Evolutionary conservation across 2,329 filamentous ascomycete species (phyloP).

Genomic region (Monilinia fructicola): DNA sequence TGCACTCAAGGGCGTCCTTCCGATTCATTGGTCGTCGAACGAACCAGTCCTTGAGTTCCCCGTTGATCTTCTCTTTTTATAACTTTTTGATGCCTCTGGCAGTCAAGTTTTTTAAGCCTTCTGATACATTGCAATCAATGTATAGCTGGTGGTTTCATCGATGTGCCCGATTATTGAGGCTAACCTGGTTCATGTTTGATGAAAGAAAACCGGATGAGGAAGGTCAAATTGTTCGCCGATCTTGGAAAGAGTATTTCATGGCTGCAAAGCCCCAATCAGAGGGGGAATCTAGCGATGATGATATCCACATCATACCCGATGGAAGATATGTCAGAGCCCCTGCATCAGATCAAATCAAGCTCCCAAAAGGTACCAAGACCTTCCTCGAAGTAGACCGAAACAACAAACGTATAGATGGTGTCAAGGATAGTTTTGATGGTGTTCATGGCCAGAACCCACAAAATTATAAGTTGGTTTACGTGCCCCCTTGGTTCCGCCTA

Average conservation of each 20-base stretch:
- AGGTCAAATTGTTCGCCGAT: slow-evolving; percentile 61
- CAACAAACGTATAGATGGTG: slow-evolving; percentile 63
- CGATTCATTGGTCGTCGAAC: slow-evolving; percentile 90
- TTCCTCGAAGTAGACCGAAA: slow-evolving; percentile 74
- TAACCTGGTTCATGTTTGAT: slow-evolving; percentile 92
- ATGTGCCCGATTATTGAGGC: slow-evolving; percentile 74
- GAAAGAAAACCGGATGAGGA: slow-evolving; percentile 81
- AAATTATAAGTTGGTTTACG: slow-evolving; percentile 62
- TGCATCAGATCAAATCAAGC: slow-evolving; percentile 90
- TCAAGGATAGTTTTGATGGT: slow-evolving; percentile 52
- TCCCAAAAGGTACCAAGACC: slow-evolving; percentile 78
- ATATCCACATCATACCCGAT: slow-evolving; percentile 51
- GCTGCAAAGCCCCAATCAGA: slow-evolving; percentile 27
- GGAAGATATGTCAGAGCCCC: slow-evolving; percentile 90
- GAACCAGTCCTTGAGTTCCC: slow-evolving; percentile 93
- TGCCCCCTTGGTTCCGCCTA: slow-evolving; percentile 80
- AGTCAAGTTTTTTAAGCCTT: slow-evolving; percentile 80
- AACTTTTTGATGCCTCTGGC: slow-evolving; percentile 92
- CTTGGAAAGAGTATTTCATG: slow-evolving; percentile 58
- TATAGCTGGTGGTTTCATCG: slow-evolving; percentile 96
- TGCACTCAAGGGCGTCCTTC: slow-evolving; percentile 69
- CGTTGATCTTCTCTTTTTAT: slow-evolving; percentile 91
- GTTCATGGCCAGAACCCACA: slow-evolving; percentile 55
- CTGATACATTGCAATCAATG: slow-evolving; percentile 77
- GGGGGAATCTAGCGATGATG: slow-evolving; percentile 48